Evolutionary conservation across 768 basidiomycete species (phyloP).

Genomic region (Mycena latifolia): DNA sequence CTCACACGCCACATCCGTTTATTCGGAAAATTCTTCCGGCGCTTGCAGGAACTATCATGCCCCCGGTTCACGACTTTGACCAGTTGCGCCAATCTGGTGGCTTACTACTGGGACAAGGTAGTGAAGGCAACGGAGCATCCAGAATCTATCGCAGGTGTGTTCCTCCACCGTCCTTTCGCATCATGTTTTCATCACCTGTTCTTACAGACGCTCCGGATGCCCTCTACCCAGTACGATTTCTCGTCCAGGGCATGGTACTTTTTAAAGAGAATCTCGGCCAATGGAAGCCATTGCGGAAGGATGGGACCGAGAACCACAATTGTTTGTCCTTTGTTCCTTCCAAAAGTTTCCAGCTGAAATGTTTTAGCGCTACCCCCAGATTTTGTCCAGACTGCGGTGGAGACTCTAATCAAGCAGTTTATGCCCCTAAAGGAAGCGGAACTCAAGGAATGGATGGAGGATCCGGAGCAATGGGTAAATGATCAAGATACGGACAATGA

Average conservation of each 20-base stretch:
- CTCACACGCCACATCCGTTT: conserved; percentile 77
- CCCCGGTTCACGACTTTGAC: conserved; percentile 74
- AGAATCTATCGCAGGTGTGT: conserved; percentile 68
- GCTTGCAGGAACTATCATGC: conserved; percentile 73
- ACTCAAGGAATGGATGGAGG: conserved; percentile 85
- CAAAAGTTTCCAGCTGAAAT: conserved; percentile 13
- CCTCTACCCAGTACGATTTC: conserved; percentile 80
- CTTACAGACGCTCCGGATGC: conserved; percentile 66
- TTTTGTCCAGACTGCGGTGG: conserved; percentile 80
- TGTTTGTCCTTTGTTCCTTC: conserved; percentile 51
- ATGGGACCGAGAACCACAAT: conserved; percentile 69
- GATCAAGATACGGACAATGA: conserved; percentile 91
- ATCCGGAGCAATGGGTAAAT: conserved; percentile 97
- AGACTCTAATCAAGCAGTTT: conserved; percentile 84
- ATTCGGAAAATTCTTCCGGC: conserved; percentile 86
- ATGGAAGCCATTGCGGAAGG: conserved; percentile 77
- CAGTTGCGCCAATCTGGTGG: conserved; percentile 72
- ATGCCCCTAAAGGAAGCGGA: conserved; percentile 88
- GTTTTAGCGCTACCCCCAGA: conserved; percentile 69
- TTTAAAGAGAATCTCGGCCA: conserved; percentile 87
- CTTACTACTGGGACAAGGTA: conserved; percentile 88
- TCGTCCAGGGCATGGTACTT: conserved; percentile 88
- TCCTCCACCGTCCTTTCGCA: not conserved
- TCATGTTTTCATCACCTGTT: conserved; percentile 1
- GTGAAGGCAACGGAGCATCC: conserved; percentile 74